phyloP scores from a whole-genome alignment of 164 flowering plant species.

The Euptelea pleiosperma region DNA sequence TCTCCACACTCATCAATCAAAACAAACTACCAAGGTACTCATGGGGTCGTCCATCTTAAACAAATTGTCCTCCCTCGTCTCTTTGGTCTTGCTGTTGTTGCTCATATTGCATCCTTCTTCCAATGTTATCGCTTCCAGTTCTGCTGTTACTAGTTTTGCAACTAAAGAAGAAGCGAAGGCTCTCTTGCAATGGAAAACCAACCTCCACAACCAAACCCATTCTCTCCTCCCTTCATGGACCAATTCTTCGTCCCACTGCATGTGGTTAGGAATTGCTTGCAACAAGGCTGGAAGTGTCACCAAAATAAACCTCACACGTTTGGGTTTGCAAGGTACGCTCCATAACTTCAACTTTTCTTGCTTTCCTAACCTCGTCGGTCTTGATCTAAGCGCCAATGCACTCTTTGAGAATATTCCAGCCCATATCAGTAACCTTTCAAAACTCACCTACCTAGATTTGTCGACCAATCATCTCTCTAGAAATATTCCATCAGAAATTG shows the following conservation, averaged over 20 bases:
- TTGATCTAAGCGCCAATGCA: too few relatives aligned
- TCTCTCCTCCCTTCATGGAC: too few relatives aligned
- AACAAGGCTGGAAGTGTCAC: conserved; percentile 4
- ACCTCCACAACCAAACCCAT: too few relatives aligned
- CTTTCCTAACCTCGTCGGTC: background rate
- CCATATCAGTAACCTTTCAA: conserved; percentile 10
- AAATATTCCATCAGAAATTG: conserved; percentile 28
- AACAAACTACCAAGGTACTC: too few relatives aligned
- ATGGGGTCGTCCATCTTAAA: too few relatives aligned
- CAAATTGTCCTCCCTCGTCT: too few relatives aligned
- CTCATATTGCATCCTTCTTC: background rate
- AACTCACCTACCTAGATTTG: conserved; percentile 12
- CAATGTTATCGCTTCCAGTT: background rate
- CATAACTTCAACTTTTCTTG: background rate
- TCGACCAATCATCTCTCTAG: conserved; percentile 19
- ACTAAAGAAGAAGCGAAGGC: conserved; percentile 7
- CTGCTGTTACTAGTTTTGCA: background rate
- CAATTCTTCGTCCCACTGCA: too few relatives aligned
- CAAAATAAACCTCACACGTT: conserved; percentile 2
- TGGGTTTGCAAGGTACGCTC: background rate
- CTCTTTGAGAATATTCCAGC: conserved; percentile 22
- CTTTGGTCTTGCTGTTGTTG: too few relatives aligned
- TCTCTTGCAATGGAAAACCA: conserved; percentile 15
- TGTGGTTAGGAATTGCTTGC: too few relatives aligned
- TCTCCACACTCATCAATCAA: too few relatives aligned